Percentiles rank a stretch among this genome's conserved stretches.
Conservation (phyloP, 2,329 filamentous ascomycete species). For the Cyanodermella asteris region DNA sequence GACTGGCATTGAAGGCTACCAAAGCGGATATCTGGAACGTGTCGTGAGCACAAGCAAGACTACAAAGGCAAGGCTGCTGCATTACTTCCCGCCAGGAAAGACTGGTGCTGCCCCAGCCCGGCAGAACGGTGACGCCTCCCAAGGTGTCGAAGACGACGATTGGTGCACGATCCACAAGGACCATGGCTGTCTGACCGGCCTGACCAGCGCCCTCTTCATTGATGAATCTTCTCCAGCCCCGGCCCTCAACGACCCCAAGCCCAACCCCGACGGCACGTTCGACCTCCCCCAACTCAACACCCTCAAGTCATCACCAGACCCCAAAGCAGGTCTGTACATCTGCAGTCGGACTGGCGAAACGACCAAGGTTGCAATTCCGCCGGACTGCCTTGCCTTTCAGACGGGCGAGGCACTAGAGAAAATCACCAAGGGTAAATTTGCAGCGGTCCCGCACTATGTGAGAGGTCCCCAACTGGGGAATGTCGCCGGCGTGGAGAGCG, state of each 20-base stretch:
- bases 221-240: slow-evolving; percentile 40
- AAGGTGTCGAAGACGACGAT: slow-evolving; percentile 42
- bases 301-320: slow-evolving; percentile 43
- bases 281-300: slow-evolving; percentile 16
- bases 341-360: slow-evolving; percentile 60
- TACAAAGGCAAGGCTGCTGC: slow-evolving; percentile 75
- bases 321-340: slow-evolving; percentile 79
- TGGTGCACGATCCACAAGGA: slow-evolving; percentile 65
- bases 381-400: slow-evolving; percentile 85
- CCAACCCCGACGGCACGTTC: slow-evolving; percentile 6
- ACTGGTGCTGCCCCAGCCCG: background rate
- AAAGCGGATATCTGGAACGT: slow-evolving; percentile 56
- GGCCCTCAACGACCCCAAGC: slow-evolving; percentile 11
- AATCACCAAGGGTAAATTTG: slow-evolving; percentile 79
- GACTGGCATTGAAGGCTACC: slow-evolving; percentile 56
- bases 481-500: slow-evolving; percentile 23
- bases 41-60: slow-evolving; percentile 70
- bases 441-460: slow-evolving; percentile 90
- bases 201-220: slow-evolving; percentile 91
- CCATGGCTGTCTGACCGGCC: slow-evolving; percentile 78
- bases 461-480: slow-evolving; percentile 42
- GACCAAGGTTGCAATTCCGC: slow-evolving; percentile 80
- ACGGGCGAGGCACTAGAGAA: slow-evolving; percentile 80
- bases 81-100: slow-evolving; percentile 52
- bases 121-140: slow-evolving; percentile 1